Evolutionary conservation across 2,329 filamentous ascomycete genomes (phyloP), one percentile per base, ranked within the genome.

Genomic region (Xylariaceae sp.): DNA sequence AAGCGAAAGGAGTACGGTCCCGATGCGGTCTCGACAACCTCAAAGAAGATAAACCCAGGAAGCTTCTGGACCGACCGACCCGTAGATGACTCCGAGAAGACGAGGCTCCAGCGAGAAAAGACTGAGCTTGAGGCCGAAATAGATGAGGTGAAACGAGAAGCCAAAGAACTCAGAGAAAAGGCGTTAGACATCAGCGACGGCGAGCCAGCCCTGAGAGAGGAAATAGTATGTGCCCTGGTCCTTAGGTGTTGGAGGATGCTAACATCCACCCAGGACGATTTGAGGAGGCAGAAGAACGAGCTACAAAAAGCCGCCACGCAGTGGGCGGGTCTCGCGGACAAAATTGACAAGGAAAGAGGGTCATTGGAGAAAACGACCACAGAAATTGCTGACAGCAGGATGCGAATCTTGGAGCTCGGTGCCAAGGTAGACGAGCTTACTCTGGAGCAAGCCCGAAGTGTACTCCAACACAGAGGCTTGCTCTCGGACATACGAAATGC

Each of bases 1-100:
- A 76, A 83, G 12, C 79, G 90, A 30, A 71, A 67, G 43, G 90
- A 96, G 55, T 95, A 95, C 57, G 87, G 86, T 2, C 72, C 77
- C 2, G 64, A 70, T 30, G 86, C 82, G 11, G 75, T 75, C 30
- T 86, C 85, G 2, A 88, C 83, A 1, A 67, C 70, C 15, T 78
- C 83, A 11, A 73, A 67, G 22, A 64, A 65, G 34, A 62, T 95
- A 11, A 65, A 57, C 12, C 60, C 58, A 2, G 86, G 86, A 4
- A 64, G 55, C 22, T 75, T 73, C 50, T 95, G 92, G 79, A 88
- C 80, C 1, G 77, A 87, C 29, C 78, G 85, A 40, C 80, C 84
- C 3, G 71, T 88, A 5, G 85, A 94, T 51, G 61, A 62, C 4
- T 64, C 73, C 15, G 79, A 73, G 38, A 86, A 83, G 53, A 58